These are phyloP conservation scores for Fusarium anthophilum DNA, from an alignment of 2,329 filamentous ascomycete genomes.

Conservation along the genomic window DNA sequence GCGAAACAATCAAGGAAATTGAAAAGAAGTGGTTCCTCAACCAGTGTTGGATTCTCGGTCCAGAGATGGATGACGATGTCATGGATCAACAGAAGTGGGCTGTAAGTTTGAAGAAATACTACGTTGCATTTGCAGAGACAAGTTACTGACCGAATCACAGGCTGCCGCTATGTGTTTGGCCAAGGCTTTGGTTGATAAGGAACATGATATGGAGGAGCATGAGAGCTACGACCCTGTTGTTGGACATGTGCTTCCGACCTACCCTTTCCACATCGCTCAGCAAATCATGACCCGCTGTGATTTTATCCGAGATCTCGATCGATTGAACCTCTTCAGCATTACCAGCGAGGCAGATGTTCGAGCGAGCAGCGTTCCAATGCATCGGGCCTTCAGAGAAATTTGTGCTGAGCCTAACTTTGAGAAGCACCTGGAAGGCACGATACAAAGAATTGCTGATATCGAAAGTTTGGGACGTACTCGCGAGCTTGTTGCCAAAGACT, in stretches of 20 bases:
- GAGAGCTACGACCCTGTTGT: constrained; percentile 70
- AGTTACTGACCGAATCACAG: constrained; percentile 50
- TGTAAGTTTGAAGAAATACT: constrained; percentile 59
- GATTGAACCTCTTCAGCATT: constrained; percentile 95
- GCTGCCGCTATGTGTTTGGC: constrained; percentile 94
- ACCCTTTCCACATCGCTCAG: constrained; percentile 83
- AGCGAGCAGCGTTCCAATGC: constrained; percentile 96
- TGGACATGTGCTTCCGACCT: constrained; percentile 82
- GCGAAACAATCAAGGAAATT: constrained; percentile 74
- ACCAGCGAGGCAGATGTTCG: constrained; percentile 87
- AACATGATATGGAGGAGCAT: constrained; percentile 65
- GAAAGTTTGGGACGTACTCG: constrained; percentile 93
- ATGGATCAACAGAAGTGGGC: constrained; percentile 99
- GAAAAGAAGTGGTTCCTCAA: constrained; percentile 83
- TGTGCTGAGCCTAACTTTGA: constrained; percentile 81
- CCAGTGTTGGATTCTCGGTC: constrained; percentile 78
- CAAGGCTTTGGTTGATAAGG: constrained; percentile 86
- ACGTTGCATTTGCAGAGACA: neutral
- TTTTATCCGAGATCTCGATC: constrained; percentile 92
- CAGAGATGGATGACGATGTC: constrained; percentile 91
- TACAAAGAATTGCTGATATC: constrained; percentile 89
- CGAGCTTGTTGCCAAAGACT: constrained; percentile 93
- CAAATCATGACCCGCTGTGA: constrained; percentile 96
- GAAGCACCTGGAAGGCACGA: constrained; percentile 80
- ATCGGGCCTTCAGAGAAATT: constrained; percentile 87